phyloP scores from a whole-genome alignment of 169 alveolate genomes.

The Plasmodium yoelii region DNA sequence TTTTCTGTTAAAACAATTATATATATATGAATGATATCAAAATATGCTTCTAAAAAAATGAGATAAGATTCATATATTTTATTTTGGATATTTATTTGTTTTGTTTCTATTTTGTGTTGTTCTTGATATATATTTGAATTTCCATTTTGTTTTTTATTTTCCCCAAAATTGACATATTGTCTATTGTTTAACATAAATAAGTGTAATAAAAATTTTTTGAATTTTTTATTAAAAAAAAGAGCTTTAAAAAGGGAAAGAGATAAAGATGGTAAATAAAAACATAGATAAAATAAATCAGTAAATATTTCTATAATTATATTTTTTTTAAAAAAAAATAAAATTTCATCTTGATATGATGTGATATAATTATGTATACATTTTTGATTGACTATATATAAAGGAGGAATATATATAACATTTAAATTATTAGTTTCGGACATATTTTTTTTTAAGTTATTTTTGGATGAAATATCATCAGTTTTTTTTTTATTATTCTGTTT shows the following conservation, averaged over 20 bases:
- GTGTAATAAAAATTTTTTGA: conserved; percentile 3
- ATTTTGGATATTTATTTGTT: neutral
- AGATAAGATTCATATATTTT: conserved; percentile 1
- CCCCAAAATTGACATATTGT: neutral
- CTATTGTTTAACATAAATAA: conserved; percentile 5
- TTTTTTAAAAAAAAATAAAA: conserved; percentile 8
- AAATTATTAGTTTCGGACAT: neutral
- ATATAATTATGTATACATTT: conserved; percentile 28
- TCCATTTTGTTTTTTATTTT: neutral
- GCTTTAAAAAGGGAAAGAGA: conserved; percentile 1
- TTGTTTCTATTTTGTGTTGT: neutral
- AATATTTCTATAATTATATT: neutral
- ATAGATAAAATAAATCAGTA: conserved; percentile 20
- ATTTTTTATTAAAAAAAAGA: conserved; percentile 15
- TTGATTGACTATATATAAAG: conserved; percentile 31
- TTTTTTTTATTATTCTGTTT: no score
- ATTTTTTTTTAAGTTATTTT: neutral
- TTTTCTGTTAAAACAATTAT: conserved; percentile 30
- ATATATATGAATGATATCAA: conserved; percentile 4
- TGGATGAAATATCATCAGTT: no score
- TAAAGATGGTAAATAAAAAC: conserved; percentile 19
- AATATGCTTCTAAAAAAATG: conserved; percentile 29
- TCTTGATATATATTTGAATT: neutral
- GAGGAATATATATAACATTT: conserved; percentile 42
- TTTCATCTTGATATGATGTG: conserved; percentile 30